Evolutionary conservation across 495 filamentous ascomycete species (phyloP).

Genomic region (Trichoderma reesei): DNA sequence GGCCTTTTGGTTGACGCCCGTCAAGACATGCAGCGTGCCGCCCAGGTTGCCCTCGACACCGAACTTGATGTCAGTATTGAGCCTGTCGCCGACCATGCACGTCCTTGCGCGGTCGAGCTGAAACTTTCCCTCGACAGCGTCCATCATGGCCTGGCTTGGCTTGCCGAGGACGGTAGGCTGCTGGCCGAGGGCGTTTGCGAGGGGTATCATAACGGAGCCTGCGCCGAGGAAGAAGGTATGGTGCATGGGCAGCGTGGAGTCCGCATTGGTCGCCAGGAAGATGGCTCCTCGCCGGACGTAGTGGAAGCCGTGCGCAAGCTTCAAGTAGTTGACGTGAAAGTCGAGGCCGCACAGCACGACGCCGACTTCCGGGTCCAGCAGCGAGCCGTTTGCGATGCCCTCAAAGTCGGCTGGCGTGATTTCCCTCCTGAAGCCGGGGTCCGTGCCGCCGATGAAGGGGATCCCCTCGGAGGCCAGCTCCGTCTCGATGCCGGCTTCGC

Average conservation of each 20-base stretch:
- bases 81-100: constrained; percentile 93
- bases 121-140: constrained; percentile 94
- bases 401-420: constrained; percentile 72
- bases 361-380: constrained; percentile 78
- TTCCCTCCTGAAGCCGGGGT: constrained; percentile 63
- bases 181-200: constrained; percentile 62
- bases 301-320: constrained; percentile 71
- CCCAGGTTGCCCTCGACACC: constrained; percentile 84
- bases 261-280: constrained; percentile 89
- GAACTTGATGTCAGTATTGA: constrained; percentile 94
- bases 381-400: constrained; percentile 60
- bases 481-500: constrained; percentile 83
- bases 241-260: constrained; percentile 74
- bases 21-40: constrained; percentile 84
- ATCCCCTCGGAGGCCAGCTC: constrained; percentile 72
- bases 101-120: constrained; percentile 70
- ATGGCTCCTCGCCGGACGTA: constrained; percentile 76
- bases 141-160: constrained; percentile 98
- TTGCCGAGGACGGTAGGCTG: constrained; percentile 77
- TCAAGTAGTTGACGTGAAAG: constrained; percentile 90
- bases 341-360: constrained; percentile 85
- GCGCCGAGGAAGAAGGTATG: constrained; percentile 84
- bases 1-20: constrained; percentile 74
- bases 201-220: constrained; percentile 67
- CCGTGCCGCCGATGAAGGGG: constrained; percentile 79